Evolutionary conservation across 495 filamentous ascomycete species (phyloP).

Genomic region (Xylaria cubensis): DNA sequence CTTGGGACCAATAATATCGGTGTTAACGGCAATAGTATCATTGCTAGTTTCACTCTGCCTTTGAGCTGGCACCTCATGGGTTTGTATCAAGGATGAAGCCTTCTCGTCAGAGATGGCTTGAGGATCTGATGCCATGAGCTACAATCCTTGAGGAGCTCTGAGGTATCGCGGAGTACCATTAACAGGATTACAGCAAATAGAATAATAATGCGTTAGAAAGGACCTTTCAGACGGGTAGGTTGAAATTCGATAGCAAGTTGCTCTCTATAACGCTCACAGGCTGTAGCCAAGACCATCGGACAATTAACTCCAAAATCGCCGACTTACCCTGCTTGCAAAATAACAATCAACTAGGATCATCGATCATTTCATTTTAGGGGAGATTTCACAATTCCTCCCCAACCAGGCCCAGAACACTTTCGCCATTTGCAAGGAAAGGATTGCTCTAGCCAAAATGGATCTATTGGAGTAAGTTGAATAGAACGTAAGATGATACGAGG

Average conservation of each 20-base stretch:
- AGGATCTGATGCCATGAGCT: background rate
- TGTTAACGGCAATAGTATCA: slow-evolving; percentile 11
- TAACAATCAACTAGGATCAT: background rate
- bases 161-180: background rate
- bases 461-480: background rate
- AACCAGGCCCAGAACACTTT: slow-evolving; percentile 13
- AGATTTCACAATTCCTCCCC: background rate
- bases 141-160: background rate
- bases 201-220: background rate
- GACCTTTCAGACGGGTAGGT: background rate
- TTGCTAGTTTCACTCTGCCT: slow-evolving; percentile 13
- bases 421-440: background rate
- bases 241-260: background rate
- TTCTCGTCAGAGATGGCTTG: slow-evolving; percentile 16
- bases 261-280: background rate
- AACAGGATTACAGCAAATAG: background rate
- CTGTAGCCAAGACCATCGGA: background rate
- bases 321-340: background rate
- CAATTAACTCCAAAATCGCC: background rate
- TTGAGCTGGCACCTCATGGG: background rate
- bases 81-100: background rate
- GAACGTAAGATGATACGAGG: background rate
- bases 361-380: background rate
- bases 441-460: background rate
- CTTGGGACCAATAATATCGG: background rate